Evolutionary conservation across 2,329 filamentous ascomycete genomes (phyloP).

Genomic region (Aureobasidium namibiae): DNA sequence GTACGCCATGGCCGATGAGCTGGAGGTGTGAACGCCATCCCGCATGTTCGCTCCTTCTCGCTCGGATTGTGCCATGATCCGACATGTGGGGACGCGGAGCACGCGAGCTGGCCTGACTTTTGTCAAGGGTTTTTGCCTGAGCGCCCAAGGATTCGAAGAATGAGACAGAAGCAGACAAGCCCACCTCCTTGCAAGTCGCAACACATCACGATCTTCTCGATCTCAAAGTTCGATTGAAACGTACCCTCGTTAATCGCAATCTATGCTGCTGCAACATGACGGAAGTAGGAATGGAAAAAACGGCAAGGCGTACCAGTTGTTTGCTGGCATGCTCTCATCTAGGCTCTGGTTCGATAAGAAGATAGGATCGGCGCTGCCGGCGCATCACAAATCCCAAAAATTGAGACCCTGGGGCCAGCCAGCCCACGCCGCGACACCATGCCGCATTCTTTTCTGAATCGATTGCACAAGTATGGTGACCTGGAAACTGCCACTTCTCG

Average conservation of each 20-base stretch:
- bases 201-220: not conserved
- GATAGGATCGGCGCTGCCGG: not conserved
- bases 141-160: not conserved
- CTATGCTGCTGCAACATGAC: not conserved
- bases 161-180: not conserved
- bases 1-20: not conserved
- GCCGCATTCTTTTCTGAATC: not conserved
- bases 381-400: conserved; percentile 7
- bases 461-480: conserved; percentile 4
- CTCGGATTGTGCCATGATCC: conserved; percentile 6
- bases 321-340: not conserved
- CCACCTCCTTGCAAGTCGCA: not conserved
- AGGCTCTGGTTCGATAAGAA: conserved; percentile 2
- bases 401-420: conserved; percentile 6
- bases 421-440: not conserved
- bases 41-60: not conserved
- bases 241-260: not conserved
- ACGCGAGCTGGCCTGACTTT: conserved; percentile 10
- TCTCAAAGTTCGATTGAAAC: not conserved
- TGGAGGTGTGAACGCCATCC: not conserved
- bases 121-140: not conserved
- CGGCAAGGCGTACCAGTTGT: conserved; percentile 2
- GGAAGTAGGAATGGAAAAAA: conserved; percentile 6
- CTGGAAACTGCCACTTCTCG: not conserved
- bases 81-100: conserved; percentile 8